Evolutionary conservation across 371 early-diverging fungal species (phyloP).

Genomic region (Mortierella sp.): DNA sequence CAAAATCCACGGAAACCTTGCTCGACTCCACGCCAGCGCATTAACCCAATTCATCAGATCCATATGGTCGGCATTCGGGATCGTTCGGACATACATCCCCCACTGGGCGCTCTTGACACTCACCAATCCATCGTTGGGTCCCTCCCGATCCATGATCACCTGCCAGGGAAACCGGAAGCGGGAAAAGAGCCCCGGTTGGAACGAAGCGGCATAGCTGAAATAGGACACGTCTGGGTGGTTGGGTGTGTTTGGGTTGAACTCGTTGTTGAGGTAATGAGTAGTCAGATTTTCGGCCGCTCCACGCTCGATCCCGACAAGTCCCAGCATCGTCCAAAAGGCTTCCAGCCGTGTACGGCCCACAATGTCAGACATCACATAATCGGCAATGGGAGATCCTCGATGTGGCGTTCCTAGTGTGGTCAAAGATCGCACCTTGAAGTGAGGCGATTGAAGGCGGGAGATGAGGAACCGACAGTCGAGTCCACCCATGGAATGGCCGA

Average conservation of each 20-base stretch:
- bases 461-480: constrained; percentile 90
- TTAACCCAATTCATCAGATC: constrained; percentile 72
- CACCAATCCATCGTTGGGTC: constrained; percentile 94
- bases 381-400: constrained; percentile 90
- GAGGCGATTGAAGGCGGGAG: constrained; percentile 75
- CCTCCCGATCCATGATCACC: constrained; percentile 81
- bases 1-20: constrained; percentile 52
- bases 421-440: constrained; percentile 78
- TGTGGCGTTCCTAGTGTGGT: constrained; percentile 94
- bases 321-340: constrained; percentile 34
- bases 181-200: constrained; percentile 58
- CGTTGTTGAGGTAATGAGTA: constrained; percentile 80
- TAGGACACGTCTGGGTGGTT: constrained; percentile 83
- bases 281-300: constrained; percentile 78
- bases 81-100: constrained; percentile 86
- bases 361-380: constrained; percentile 65
- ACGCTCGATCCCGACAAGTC: constrained; percentile 38
- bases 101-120: constrained; percentile 84
- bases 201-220: constrained; percentile 82
- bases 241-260: constrained; percentile 90
- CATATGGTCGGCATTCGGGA: constrained; percentile 87
- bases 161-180: constrained; percentile 56
- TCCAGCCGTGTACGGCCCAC: constrained; percentile 35
- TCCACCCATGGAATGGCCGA: constrained; percentile 79
- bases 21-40: constrained; percentile 50